Evolutionary conservation across 441 rosid species (phyloP).

Genomic region (Sinapis alba): DNA sequence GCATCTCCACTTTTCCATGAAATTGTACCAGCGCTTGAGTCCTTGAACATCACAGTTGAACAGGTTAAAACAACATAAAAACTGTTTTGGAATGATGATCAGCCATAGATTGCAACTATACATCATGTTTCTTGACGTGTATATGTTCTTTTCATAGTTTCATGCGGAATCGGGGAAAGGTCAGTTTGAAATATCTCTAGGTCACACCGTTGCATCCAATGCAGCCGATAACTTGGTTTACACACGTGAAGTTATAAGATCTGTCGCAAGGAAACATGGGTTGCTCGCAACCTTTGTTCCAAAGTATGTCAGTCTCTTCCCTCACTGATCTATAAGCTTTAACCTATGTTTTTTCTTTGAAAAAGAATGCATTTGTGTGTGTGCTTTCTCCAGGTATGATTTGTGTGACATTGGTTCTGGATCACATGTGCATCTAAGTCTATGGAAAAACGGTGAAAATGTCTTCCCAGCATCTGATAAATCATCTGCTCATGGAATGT

Average conservation of each 20-base stretch:
- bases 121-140: slow-evolving; percentile 20
- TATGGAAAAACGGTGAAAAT: slow-evolving; percentile 80
- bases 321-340: not conserved
- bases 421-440: slow-evolving; percentile 90
- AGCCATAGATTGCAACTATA: not conserved
- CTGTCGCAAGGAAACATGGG: slow-evolving; percentile 83
- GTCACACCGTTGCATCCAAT: slow-evolving; percentile 50
- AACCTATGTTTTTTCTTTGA: not conserved
- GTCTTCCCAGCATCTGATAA: slow-evolving; percentile 71
- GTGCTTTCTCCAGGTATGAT: slow-evolving; percentile 58
- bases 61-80: slow-evolving; percentile 52
- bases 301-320: slow-evolving; percentile 49
- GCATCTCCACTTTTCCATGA: slow-evolving; percentile 71
- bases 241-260: slow-evolving; percentile 77
- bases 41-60: slow-evolving; percentile 81
- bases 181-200: slow-evolving; percentile 84
- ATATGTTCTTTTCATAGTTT: slow-evolving; percentile 45
- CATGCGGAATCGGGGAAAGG: slow-evolving; percentile 95
- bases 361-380: not conserved
- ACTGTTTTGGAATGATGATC: not conserved
- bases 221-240: slow-evolving; percentile 88
- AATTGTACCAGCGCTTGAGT: slow-evolving; percentile 54
- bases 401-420: slow-evolving; percentile 93
- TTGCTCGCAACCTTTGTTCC: slow-evolving; percentile 87
- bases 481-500: slow-evolving; percentile 72